Evolutionary conservation across 192 early-diverging fungal species (phyloP), one percentile per base, ranked within the genome.

Genomic region (Diversispora eburnea): DNA sequence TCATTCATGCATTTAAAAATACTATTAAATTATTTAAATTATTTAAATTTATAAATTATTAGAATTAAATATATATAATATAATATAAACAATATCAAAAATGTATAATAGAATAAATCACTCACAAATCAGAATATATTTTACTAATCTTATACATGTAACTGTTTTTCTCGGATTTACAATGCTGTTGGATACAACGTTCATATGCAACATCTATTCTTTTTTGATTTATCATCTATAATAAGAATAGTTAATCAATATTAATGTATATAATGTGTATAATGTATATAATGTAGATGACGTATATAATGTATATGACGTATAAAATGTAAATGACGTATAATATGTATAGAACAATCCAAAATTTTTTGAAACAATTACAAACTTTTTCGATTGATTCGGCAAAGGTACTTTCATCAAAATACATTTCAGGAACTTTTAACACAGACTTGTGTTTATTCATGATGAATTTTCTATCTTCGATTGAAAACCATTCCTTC

Each of bases 381-480:
- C 58, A 47, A 51, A 73, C 43, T 45, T 43, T 12, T 47, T 73
- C 71, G 43, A 73, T 59, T 73, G 13, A 17, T 45, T 1, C 43
- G 15, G 51, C 43, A 43, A 74, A 74, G 33, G 47, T 48, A 55
- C 54, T 74, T 66, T 66, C 62, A 20, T 74, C 22, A n/a, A 8
- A 48, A 41, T 8, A 8, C 62, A 74, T 25, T 22, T 56, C 17
- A 20, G 73, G 20, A 74, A 66, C 73, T 9, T 66, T 20, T 66
- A 74, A 66, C 22, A 66, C 9, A 66, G 12, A n/a, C 10, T 19
- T 41, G 45, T 74, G 56, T 54, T 74, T 20, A 52, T 74, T 52
- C 33, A 25, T 20, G 42, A 73, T 73, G 59, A 73, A 73, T 73
- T 73, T 74, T 74, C n/a, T 74, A 74, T 74, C 62, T 25, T 74